A percentile compares a stretch with the other conserved stretches of the same genome.
Conservation (phyloP, 1,284 basidiomycete species). For the Ustilago curta region DNA sequence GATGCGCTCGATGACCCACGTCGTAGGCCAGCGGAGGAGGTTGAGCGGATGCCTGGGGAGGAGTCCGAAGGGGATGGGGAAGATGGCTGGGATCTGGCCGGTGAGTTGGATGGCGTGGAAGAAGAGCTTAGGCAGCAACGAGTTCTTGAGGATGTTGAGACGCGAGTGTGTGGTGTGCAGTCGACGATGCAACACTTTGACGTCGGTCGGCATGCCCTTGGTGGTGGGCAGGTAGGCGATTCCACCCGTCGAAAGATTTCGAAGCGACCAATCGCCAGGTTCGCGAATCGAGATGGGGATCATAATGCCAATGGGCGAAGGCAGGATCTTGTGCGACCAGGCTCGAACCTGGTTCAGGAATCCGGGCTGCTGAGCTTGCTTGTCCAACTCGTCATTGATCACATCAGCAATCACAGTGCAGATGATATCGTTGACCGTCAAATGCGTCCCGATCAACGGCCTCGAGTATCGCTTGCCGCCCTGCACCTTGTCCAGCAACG, state of each 20-base stretch:
- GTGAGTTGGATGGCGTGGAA: conserved; percentile 56
- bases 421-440: conserved; percentile 67
- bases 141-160: conserved; percentile 61
- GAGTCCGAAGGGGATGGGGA: conserved; percentile 38
- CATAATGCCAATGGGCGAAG: conserved; percentile 55
- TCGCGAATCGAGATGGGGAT: conserved; percentile 66
- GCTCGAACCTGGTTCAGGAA: conserved; percentile 26
- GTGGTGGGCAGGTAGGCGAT: conserved; percentile 61
- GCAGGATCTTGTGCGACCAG: conserved; percentile 44
- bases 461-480: conserved; percentile 34
- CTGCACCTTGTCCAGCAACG: conserved; percentile 43
- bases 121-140: conserved; percentile 51
- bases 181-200: conserved; percentile 47
- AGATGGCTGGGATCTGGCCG: conserved; percentile 52
- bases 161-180: conserved; percentile 55
- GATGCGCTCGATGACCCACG: conserved; percentile 26
- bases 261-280: conserved; percentile 60
- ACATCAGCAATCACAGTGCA: conserved; percentile 63
- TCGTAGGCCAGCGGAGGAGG: conserved; percentile 21
- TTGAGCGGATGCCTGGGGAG: conserved; percentile 29
- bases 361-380: conserved; percentile 27
- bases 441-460: conserved; percentile 51
- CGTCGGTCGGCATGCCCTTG: conserved; percentile 28
- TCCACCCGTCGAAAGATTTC: conserved; percentile 64
- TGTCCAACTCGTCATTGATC: conserved; percentile 54